Evolutionary conservation across 139 green algal genomes (phyloP).

Genomic region (Asterochloris sp.): DNA sequence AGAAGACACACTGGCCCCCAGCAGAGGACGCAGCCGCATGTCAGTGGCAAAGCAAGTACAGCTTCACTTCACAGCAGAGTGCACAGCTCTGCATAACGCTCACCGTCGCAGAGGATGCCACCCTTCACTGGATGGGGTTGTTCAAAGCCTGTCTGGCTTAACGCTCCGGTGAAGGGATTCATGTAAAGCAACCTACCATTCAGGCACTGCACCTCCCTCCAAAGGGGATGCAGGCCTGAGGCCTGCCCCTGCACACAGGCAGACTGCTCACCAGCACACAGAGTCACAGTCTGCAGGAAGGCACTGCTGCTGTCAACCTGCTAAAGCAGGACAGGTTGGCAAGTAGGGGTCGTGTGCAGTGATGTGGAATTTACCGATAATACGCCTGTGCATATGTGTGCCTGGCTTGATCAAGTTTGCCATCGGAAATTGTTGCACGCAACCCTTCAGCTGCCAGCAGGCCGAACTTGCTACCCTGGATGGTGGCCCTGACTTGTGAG

Average conservation of each 20-base stretch:
- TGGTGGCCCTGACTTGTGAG: neutral
- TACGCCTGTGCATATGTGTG: neutral
- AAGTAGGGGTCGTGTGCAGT: too few species aligned
- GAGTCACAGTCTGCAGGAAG: too few species aligned
- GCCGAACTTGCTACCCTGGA: neutral
- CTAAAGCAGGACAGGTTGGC: too few species aligned
- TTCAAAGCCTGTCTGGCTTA: slow-evolving; percentile 22
- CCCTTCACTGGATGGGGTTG: slow-evolving; percentile 24
- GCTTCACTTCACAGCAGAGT: neutral
- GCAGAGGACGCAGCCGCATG: too few species aligned
- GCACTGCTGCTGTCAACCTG: too few species aligned
- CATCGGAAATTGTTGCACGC: neutral
- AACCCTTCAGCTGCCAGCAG: neutral
- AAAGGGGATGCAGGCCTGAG: slow-evolving; percentile 56
- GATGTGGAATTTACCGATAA: too few species aligned
- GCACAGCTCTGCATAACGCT: slow-evolving; percentile 22
- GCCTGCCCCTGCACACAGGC: slow-evolving; percentile 1
- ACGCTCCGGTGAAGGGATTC: slow-evolving; percentile 42
- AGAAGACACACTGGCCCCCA: neutral
- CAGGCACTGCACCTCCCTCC: slow-evolving; percentile 35
- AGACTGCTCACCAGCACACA: neutral
- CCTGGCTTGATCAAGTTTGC: neutral
- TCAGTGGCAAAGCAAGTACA: neutral
- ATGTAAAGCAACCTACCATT: slow-evolving; percentile 37
- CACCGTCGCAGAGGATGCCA: slow-evolving; percentile 63